Evolutionary conservation across 345 rosid species (phyloP), one percentile per base, ranked within the genome.

Genomic region (Eucalyptus tenuipes): DNA sequence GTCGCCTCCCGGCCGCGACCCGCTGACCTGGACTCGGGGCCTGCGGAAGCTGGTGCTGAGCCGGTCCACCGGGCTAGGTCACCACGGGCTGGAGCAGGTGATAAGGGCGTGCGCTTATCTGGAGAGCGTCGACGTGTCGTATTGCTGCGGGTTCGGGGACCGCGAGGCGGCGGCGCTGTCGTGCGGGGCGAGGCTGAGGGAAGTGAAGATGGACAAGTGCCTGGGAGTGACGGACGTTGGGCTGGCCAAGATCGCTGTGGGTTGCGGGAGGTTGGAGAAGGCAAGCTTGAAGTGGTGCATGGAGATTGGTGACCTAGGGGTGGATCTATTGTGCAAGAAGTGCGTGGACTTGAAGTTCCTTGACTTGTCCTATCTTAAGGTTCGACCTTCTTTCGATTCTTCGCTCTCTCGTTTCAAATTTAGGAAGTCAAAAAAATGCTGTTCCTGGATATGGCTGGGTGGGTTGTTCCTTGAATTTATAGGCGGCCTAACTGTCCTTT

Each of bases 281-380:
- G 86, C 96, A 88, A 96, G 99, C 92, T 92, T 97, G 95, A 97
- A 95, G 88, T 97, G 99, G 99, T 97, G 99, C 88, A 90, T 96
- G 96, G 96, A 97, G 96, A 95, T 96, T 85, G 92, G 95, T 52
- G 98, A 96, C 92, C 88, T 96, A 24, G 98, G 97, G 64, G 90
- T 97, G 85, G 97, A 96, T 92, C 96, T 97, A 87, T 92, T 97
- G 93, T 95, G 97, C 91, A 96, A 95, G 91, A 97, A 96, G 88
- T 95, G 98, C 87, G 29, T 57, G 17, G 91, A 85, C 16, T 92
- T 97, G 94, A 97, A 89, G 89, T 90, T 89, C 88, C 97, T 96
- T 64, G 98, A 97, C 88, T 87, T 96, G 85, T 97, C 99, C 22
- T 96, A 95, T 91, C 97, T 97, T 57, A 95, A 96, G 98, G 99